Base-by-base conservation (phyloP, 176 grass and related monocot species). In the Rhynchospora breviuscula region DNA sequence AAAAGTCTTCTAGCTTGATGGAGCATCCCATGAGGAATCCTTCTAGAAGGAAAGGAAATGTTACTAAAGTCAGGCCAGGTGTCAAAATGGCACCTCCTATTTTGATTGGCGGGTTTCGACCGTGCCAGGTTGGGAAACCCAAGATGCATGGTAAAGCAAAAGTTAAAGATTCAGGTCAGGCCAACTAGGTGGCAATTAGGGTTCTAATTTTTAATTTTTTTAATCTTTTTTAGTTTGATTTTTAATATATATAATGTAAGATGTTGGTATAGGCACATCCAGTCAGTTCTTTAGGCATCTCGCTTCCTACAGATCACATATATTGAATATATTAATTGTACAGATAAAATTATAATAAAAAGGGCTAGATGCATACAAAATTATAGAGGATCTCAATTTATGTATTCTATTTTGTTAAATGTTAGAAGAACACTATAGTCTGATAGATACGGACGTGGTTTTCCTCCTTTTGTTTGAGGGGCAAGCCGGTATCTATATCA, bases 81-180 rank as follows among this genome's bases (percentile, higher is more conserved):
- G 85, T 89, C 58, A 93, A 87, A 33, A 95, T 86, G 89, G 71
- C 90, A 4, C 84, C 89, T 74, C 86, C 89, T 61, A 73, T 95
- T 85, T 85, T 95, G 71, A 93, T 95, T 22, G 93, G 92, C 23
- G 88, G 91, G 14, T 91, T 95, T 61, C 79, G 82, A 11, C 92
- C 91, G 2, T 98, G 90, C 45, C 88, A 85, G 15, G 80, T 90
- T 35, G 88, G 89, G 12, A 97, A 94, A 60, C 88, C 63, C 3
- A 95, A 82, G 83, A 79, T 87, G 4, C 75, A 95, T 31, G 76
- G 85, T 10, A 90, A 87, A 91, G 54, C 77, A 18, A 94, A 87
- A 86, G 81, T 77, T 75, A 90, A 78, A 90, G 21, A 83, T 57
- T 78, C 79, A 80, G 79, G 86, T 67, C 47, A 77, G 78, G 78